These are phyloP conservation scores for Gentiana macrophylla DNA, from an alignment of 257 asterid species.

Conservation along the genomic window DNA sequence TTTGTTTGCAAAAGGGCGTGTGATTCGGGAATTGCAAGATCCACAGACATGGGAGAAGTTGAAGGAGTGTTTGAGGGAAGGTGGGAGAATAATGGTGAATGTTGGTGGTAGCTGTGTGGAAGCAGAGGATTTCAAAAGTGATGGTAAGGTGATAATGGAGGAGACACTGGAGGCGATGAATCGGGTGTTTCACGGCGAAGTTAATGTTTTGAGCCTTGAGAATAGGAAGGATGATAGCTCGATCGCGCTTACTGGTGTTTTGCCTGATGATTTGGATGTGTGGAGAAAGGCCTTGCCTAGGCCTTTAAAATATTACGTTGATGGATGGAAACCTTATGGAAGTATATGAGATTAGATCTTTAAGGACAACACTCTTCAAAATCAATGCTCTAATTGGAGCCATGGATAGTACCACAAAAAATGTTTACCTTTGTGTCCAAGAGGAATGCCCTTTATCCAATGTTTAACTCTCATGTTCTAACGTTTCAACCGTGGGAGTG, in stretches of 20 bases:
- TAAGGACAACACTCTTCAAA: too few relatives aligned
- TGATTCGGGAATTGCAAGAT: slow-evolving; percentile 67
- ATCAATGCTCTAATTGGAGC: background rate
- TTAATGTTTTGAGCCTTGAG: slow-evolving; percentile 45
- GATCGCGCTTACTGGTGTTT: slow-evolving; percentile 55
- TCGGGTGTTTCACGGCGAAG: slow-evolving; percentile 29
- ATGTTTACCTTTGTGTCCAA: background rate
- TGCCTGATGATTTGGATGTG: slow-evolving; percentile 32
- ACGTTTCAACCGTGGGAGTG: too few relatives aligned
- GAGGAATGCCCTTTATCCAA: background rate
- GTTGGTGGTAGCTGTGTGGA: slow-evolving; percentile 93
- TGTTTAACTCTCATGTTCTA: background rate
- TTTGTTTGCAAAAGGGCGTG: slow-evolving; percentile 56
- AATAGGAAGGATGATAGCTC: slow-evolving; percentile 61
- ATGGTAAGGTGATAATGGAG: slow-evolving; percentile 64
- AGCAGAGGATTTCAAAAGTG: slow-evolving; percentile 66
- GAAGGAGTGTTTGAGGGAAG: slow-evolving; percentile 37
- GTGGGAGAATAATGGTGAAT: slow-evolving; percentile 87
- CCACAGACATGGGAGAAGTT: slow-evolving; percentile 58
- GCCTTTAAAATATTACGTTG: slow-evolving; percentile 55
- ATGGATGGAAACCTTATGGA: slow-evolving; percentile 46
- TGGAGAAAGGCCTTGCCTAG: slow-evolving; percentile 50
- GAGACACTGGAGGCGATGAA: slow-evolving; percentile 62
- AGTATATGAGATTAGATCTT: background rate
- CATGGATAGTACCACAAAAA: too few relatives aligned